Base-by-base conservation (phyloP, 257 asterid genomes). In the Gentiana straminea region DNA sequence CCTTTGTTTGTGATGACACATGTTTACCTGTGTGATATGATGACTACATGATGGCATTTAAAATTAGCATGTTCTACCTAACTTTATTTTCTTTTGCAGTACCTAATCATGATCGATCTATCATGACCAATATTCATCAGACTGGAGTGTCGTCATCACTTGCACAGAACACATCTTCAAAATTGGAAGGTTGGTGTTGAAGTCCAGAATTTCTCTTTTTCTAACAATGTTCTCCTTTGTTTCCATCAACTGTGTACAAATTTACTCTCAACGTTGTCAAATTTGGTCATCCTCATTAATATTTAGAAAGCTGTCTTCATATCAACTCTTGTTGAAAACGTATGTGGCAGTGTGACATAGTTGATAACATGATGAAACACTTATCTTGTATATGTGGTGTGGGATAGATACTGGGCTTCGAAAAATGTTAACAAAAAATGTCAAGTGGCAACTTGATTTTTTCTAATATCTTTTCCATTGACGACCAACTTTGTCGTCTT, bases 51-150 rank as follows among this genome's bases (percentile, higher is more conserved):
- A 24, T 24, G 11, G n/a, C 48, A 33, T 11, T 24, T 33, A 33
- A 55, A 54, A 43, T 39, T 59, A 63, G 15, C 46, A 34, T 41
- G 34, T 41, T 62, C n/a, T 34, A 63, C 70, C 51, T 73, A 57
- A 74, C 55, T 70, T 64, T 15, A 51, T 60, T 61, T 58, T 64
- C 49, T 48, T 60, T 65, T 84, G 81, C 89, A 88, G 99, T 95
- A 52, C 61, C 74, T 61, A 88, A 92, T 68, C 24, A 88, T 83
- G 99, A 92, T 72, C 81, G 97, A 69, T 85, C 99, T 63, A 80
- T 92, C 64, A 82, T 97, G 71, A 94, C 94, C 66, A 95, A 92
- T 72, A 79, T 92, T 71, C 84, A 78, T 64, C 94, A 94, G 38
- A 83, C 94, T 33, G 79, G 95, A 13, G 62, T 83, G 62, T 92